These are phyloP conservation scores for Alternaria rosae DNA, from an alignment of 2,329 filamentous ascomycete species.

Conservation along the genomic window DNA sequence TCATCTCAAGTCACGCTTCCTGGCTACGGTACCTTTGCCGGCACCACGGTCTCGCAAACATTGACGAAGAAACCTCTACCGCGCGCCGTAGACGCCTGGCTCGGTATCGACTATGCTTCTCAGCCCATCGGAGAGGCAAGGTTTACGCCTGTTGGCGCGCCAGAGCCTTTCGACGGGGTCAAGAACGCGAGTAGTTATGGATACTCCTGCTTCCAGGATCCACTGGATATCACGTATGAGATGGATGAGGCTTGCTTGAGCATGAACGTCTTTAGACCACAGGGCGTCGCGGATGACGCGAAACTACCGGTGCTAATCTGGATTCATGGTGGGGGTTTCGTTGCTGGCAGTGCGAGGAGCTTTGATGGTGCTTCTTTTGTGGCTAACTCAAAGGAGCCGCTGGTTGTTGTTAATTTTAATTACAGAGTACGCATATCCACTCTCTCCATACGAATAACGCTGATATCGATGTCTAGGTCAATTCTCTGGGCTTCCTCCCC, in stretches of 20 bases:
- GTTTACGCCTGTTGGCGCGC: conserved; percentile 50
- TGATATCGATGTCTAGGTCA: background rate
- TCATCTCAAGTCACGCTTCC: conserved; percentile 32
- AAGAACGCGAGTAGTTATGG: conserved; percentile 51
- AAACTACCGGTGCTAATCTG: conserved; percentile 40
- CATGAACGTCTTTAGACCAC: conserved; percentile 37
- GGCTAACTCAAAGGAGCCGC: conserved; percentile 27
- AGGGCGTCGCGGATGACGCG: conserved; percentile 18
- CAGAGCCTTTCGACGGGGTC: conserved; percentile 48
- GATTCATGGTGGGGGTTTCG: conserved; percentile 38
- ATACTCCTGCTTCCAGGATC: conserved; percentile 53
- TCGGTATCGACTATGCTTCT: conserved; percentile 57
- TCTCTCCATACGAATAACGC: background rate
- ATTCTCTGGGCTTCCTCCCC: conserved; percentile 38
- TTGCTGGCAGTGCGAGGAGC: conserved; percentile 30
- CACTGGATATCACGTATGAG: conserved; percentile 37
- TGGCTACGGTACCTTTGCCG: conserved; percentile 51
- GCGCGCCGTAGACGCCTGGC: conserved; percentile 54
- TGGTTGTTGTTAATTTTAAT: conserved; percentile 40
- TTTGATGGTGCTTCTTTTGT: conserved; percentile 40
- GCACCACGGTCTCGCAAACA: conserved; percentile 47
- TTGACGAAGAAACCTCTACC: conserved; percentile 47
- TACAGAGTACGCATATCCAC: conserved; percentile 25
- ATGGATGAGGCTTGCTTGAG: conserved; percentile 36
- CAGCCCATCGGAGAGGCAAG: conserved; percentile 47